A percentile compares a stretch with the other conserved stretches of the same genome.
phyloP scores from a whole-genome alignment of 2,329 filamentous ascomycete genomes.

The Cercospora zeae-maydis region DNA sequence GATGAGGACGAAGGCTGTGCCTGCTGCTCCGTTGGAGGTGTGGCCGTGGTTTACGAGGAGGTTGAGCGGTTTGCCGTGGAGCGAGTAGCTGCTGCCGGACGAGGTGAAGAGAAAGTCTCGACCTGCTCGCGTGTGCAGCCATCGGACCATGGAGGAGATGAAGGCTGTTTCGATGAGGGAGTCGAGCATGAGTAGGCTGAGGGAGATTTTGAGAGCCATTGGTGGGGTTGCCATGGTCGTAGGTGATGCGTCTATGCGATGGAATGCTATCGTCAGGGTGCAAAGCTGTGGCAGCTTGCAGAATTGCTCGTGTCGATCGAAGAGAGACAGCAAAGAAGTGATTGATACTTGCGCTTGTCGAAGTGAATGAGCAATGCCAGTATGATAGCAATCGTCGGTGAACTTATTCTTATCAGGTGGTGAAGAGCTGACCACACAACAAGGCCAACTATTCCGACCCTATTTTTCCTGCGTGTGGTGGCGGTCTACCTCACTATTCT shows the following conservation, averaged over 20 bases:
- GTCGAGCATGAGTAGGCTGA: slow-evolving; percentile 29
- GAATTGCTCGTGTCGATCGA: neutral
- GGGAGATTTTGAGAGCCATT: slow-evolving; percentile 16
- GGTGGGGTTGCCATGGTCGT: slow-evolving; percentile 12
- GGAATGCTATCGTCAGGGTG: neutral
- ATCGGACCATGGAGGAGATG: slow-evolving; percentile 31
- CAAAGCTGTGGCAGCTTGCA: neutral
- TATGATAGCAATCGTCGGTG: neutral
- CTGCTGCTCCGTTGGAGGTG: slow-evolving; percentile 33
- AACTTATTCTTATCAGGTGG: neutral
- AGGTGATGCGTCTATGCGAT: neutral
- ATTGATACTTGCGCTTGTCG: neutral
- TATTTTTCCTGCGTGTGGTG: neutral
- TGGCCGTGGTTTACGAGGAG: slow-evolving; percentile 33
- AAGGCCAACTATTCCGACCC: neutral
- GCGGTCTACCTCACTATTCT: neutral
- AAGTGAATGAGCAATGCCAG: neutral
- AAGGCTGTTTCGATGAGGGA: slow-evolving; percentile 30
- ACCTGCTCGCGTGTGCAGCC: slow-evolving; percentile 30
- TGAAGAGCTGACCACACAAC: neutral
- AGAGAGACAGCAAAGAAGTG: neutral
- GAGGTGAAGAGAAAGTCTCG: slow-evolving; percentile 24
- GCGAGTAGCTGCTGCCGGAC: slow-evolving; percentile 30
- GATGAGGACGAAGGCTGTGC: slow-evolving; percentile 32
- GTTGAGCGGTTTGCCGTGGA: slow-evolving; percentile 43